Base-by-base conservation (phyloP, 2,329 filamentous ascomycete species). In the Xylariales sp. region DNA sequence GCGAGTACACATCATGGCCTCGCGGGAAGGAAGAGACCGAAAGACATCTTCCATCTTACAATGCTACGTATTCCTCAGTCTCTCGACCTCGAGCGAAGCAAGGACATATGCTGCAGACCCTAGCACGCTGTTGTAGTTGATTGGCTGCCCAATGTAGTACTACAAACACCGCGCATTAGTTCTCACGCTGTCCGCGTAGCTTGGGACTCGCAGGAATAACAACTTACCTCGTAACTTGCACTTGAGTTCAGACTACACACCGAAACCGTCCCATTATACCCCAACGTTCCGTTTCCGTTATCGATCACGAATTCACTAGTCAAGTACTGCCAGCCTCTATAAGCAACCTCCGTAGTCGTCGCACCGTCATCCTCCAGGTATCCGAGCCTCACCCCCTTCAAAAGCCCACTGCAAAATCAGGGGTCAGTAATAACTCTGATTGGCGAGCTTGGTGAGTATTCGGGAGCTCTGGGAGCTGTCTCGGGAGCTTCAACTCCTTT, bases 231-330 rank as follows among this genome's bases (percentile, higher is more conserved):
- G 44, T 63, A 67, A 2, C 48, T 52, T 1, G 65, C 65, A 3
- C 55, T 66, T 33, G 65, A 68, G 50, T 68, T 67, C 22, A 68
- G 51, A 38, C 64, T 68, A 49, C 63, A 67, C 5, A 66, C 64
- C 1, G 57, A 39, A 4, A 68, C 64, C 0, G 65, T 67, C 31
- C 59, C 59, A 38, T 63, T 58, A 25, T 58, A 67, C 3, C 60
- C 54, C 3, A 59, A 24, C 22, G 51, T 54, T 9, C 51, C 50
- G 18, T 60, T 51, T 8, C 39, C 38, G 21, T 59, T 50, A 10
- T 44, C 34, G 4, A 56, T 50, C n/a, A 60, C 50, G 31, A 58
- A 59, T 3, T 46, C 44, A 2, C 48, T 19, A 7, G 52, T 53
- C 34, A 61, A 27, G 40, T 58, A 56, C 9, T 16, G 33, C 14